A percentile compares a stretch with the other conserved stretches of the same genome.
Conservation (phyloP, 768 basidiomycete species). For the Psilocybe azurescens region DNA sequence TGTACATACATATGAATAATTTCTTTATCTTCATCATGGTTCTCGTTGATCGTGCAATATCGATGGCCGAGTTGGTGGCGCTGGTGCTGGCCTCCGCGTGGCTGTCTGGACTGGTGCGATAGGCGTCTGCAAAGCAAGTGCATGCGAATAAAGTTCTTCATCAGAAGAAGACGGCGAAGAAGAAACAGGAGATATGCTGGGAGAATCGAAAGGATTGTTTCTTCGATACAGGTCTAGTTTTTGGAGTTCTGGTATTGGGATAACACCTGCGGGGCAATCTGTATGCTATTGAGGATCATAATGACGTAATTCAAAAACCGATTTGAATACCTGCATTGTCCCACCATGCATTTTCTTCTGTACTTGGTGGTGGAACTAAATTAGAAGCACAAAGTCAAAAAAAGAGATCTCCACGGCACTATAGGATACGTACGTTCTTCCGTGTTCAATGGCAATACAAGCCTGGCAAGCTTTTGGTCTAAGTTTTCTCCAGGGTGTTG, state of each 20-base stretch:
- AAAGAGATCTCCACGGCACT: background rate
- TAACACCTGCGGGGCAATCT: constrained; percentile 67
- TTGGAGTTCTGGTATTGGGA: constrained; percentile 47
- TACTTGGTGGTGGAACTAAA: constrained; percentile 85
- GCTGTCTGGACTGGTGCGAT: constrained; percentile 62
- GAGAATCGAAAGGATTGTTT: constrained; percentile 79
- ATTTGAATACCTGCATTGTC: constrained; percentile 59
- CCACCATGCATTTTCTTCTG: constrained; percentile 84
- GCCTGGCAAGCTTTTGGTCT: constrained; percentile 69
- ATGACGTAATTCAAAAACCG: background rate
- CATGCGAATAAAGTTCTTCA: constrained; percentile 82
- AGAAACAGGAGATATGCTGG: constrained; percentile 65
- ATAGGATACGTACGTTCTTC: constrained; percentile 46
- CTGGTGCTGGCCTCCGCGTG: constrained; percentile 41
- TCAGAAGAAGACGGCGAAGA: constrained; percentile 85
- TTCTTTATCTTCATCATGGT: constrained; percentile 16
- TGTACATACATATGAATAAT: constrained; percentile 2
- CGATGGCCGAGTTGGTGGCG: constrained; percentile 41
- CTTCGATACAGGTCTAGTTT: constrained; percentile 35
- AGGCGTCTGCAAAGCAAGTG: constrained; percentile 71
- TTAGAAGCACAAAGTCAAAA: constrained; percentile 10
- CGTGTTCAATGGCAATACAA: constrained; percentile 52
- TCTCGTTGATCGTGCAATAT: constrained; percentile 19
- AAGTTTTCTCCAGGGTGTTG: constrained; percentile 65
- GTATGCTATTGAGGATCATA: constrained; percentile 1